Conservation (phyloP, 768 basidiomycete genomes). For the Cystobasidium onofrii region DNA sequence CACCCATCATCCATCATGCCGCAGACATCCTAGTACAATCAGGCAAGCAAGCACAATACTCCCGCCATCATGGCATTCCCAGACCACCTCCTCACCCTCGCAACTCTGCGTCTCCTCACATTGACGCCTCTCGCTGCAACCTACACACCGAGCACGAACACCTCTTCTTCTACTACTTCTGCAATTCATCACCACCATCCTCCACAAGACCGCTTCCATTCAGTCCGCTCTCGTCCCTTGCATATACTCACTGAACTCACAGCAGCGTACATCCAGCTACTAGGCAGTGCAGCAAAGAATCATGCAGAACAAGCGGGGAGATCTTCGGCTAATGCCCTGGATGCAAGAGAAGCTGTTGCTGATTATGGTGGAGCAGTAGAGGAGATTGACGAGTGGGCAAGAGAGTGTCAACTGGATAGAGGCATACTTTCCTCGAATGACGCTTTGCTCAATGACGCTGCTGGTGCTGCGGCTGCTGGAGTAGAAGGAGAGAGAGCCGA, state of each 20-base stretch:
- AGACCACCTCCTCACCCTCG: conserved; percentile 21
- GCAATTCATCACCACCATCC: background rate
- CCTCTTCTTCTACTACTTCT: background rate
- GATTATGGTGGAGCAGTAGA: background rate
- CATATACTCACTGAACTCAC: conserved; percentile 25
- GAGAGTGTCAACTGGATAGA: conserved; percentile 2
- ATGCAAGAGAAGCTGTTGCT: conserved; percentile 18
- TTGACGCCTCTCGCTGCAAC: background rate
- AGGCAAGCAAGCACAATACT: too few relatives aligned
- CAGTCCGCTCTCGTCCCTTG: background rate
- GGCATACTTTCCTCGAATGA: background rate
- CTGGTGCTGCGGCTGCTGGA: too few relatives aligned
- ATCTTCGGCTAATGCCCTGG: background rate
- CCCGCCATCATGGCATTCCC: conserved; percentile 8
- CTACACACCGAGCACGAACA: background rate
- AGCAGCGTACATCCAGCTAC: conserved; percentile 20
- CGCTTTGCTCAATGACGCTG: background rate
- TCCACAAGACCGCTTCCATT: conserved; percentile 9
- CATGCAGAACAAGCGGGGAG: conserved; percentile 26
- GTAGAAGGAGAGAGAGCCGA: background rate
- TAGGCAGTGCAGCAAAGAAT: conserved; percentile 16
- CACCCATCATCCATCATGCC: too few relatives aligned
- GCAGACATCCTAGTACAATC: too few relatives aligned
- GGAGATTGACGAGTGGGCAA: conserved; percentile 24
- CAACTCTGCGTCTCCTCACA: conserved; percentile 21